Percentiles rank a stretch among this genome's conserved stretches.
phyloP scores from a whole-genome alignment of 208 protist genomes.

The Leishmania arabica region DNA sequence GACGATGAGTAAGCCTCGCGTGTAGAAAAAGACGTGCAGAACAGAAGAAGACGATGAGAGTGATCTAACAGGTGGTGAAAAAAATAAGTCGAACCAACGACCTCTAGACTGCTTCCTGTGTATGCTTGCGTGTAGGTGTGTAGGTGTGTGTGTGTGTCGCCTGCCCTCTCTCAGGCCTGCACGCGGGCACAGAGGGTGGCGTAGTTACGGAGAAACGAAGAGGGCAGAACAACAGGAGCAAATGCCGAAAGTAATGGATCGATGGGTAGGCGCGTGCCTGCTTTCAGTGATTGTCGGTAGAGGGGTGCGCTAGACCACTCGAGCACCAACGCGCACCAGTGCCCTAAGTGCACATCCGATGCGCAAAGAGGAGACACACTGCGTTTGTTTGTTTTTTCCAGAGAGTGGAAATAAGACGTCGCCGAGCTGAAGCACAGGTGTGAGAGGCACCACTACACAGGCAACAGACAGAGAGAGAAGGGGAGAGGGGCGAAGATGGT shows the following conservation, averaged over 20 bases:
- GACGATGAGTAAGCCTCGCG: background rate
- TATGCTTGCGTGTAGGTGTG: background rate
- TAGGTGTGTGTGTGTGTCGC: background rate
- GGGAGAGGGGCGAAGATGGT: too few species aligned
- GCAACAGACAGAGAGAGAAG: background rate
- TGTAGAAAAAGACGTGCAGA: background rate
- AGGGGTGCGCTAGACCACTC: too few species aligned
- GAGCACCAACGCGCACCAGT: background rate
- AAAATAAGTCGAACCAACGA: background rate
- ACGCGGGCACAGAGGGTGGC: too few species aligned
- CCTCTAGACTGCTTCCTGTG: background rate
- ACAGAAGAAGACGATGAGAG: background rate
- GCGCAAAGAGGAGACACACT: background rate
- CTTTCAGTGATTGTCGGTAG: background rate
- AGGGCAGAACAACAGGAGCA: background rate
- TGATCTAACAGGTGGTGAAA: background rate
- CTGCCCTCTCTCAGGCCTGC: background rate
- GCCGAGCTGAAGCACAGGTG: background rate
- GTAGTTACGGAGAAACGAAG: background rate
- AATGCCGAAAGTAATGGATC: background rate
- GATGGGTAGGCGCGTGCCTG: background rate
- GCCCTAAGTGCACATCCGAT: too few species aligned
- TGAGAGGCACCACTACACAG: too few species aligned
- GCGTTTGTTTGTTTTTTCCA: too few species aligned
- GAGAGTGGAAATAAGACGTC: too few species aligned